Percentiles rank a stretch among this genome's conserved stretches.
Conservation (phyloP, 495 filamentous ascomycete genomes). For the Sordaria brevicollis region DNA sequence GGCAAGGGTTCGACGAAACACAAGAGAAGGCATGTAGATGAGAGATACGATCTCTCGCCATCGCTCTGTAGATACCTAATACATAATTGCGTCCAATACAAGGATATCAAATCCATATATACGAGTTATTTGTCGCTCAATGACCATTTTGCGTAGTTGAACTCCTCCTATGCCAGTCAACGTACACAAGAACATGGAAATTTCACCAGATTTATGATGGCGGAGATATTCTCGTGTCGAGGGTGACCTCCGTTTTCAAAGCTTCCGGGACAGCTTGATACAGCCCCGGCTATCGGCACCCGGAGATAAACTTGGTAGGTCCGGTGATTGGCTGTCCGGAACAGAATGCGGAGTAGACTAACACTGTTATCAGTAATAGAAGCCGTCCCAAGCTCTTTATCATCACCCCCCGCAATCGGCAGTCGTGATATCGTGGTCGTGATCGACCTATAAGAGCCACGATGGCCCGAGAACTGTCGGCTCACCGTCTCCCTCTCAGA, state of each 20-base stretch:
- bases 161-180: too few relatives aligned
- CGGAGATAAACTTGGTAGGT: neutral
- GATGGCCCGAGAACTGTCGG: neutral
- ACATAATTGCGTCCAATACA: neutral
- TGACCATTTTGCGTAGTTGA: accelerated
- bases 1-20: neutral
- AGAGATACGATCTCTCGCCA: neutral
- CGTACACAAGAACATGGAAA: neutral
- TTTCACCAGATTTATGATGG: neutral
- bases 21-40: neutral
- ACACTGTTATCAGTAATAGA: neutral
- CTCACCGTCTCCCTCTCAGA: neutral
- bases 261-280: neutral
- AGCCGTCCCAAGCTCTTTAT: neutral
- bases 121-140: neutral
- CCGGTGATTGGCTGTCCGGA: neutral
- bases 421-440: neutral
- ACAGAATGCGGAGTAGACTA: neutral
- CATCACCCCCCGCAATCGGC: neutral
- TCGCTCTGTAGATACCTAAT: neutral
- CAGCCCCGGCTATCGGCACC: neutral
- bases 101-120: too few relatives aligned
- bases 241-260: neutral
- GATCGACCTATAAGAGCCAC: neutral
- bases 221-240: neutral